Evolutionary conservation across 2,329 filamentous ascomycete genomes (phyloP).

Genomic region (Fusarium illudens): DNA sequence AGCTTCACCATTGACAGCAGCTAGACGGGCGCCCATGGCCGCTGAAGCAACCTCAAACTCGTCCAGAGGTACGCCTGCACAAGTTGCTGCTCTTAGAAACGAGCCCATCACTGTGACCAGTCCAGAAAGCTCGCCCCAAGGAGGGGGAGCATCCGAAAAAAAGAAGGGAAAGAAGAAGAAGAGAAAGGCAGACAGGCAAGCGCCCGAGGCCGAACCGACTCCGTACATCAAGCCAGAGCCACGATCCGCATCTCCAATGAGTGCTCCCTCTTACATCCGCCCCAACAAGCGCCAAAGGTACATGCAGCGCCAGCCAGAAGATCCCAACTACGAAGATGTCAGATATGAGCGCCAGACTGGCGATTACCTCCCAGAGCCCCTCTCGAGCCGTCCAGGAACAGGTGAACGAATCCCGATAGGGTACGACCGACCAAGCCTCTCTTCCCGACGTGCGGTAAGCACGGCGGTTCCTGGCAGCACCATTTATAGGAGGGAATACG

Average conservation of each 20-base stretch:
- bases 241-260: slow-evolving; percentile 68
- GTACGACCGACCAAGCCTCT: slow-evolving; percentile 45
- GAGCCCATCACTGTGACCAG: slow-evolving; percentile 60
- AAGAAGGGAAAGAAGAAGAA: slow-evolving; percentile 62
- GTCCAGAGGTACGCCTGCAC: slow-evolving; percentile 53
- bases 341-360: slow-evolving; percentile 53
- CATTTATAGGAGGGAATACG: slow-evolving; percentile 47
- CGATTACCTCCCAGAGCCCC: slow-evolving; percentile 48
- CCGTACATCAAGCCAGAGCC: slow-evolving; percentile 72
- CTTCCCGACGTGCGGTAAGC: slow-evolving; percentile 39
- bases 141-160: slow-evolving; percentile 57
- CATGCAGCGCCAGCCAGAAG: slow-evolving; percentile 50
- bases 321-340: slow-evolving; percentile 48
- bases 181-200: slow-evolving; percentile 61
- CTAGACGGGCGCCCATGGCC: slow-evolving; percentile 44
- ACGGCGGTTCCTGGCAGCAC: slow-evolving; percentile 40
- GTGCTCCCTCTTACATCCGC: slow-evolving; percentile 60
- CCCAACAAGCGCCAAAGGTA: slow-evolving; percentile 67
- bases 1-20: slow-evolving; percentile 65
- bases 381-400: slow-evolving; percentile 42
- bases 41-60: slow-evolving; percentile 29
- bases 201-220: slow-evolving; percentile 55
- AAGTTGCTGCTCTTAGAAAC: slow-evolving; percentile 65
- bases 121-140: slow-evolving; percentile 68
- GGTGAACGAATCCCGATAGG: slow-evolving; percentile 45